A percentile compares a stretch with the other conserved stretches of the same genome.
Conservation (phyloP, 2,329 filamentous ascomycete species). For the Pseudogymnoascus sp. region DNA sequence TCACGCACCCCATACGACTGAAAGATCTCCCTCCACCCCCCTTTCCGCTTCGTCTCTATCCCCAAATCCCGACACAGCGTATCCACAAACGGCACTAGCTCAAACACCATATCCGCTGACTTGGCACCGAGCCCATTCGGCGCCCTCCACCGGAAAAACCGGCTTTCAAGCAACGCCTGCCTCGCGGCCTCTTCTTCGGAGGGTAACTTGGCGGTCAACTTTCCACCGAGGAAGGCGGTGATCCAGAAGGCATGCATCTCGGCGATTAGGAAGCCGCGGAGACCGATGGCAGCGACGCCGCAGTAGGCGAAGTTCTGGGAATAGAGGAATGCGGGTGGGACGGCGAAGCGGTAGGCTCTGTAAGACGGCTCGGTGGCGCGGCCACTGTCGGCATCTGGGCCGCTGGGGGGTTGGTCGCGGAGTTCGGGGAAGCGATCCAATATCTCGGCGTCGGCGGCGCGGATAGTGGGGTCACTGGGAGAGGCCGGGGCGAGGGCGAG, state of each 20-base stretch:
- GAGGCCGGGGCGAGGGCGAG: not conserved
- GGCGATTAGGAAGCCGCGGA: constrained; percentile 34
- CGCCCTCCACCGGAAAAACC: constrained; percentile 63
- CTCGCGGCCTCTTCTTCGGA: constrained; percentile 32
- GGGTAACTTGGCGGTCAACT: constrained; percentile 30
- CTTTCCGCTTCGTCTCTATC: constrained; percentile 47
- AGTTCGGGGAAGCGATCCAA: constrained; percentile 33
- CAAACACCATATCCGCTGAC: constrained; percentile 65
- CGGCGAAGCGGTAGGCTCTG: constrained; percentile 39
- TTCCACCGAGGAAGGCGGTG: constrained; percentile 51
- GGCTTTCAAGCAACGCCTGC: constrained; percentile 54
- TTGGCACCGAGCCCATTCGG: constrained; percentile 54
- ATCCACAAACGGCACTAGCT: constrained; percentile 66
- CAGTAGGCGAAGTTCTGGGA: constrained; percentile 38
- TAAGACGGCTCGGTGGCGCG: constrained; percentile 22
- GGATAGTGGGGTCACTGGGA: constrained; percentile 29
- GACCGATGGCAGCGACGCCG: constrained; percentile 35
- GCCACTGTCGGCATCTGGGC: constrained; percentile 29
- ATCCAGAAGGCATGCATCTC: constrained; percentile 52
- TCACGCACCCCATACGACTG: constrained; percentile 37
- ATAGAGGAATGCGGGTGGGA: constrained; percentile 34
- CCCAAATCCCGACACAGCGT: constrained; percentile 57
- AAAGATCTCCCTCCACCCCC: constrained; percentile 34
- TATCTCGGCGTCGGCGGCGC: constrained; percentile 33
- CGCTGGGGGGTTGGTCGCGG: constrained; percentile 42